Evolutionary conservation across 2,329 filamentous ascomycete genomes (phyloP).

Genomic region (Aspergillus brunneoviolaceus): DNA sequence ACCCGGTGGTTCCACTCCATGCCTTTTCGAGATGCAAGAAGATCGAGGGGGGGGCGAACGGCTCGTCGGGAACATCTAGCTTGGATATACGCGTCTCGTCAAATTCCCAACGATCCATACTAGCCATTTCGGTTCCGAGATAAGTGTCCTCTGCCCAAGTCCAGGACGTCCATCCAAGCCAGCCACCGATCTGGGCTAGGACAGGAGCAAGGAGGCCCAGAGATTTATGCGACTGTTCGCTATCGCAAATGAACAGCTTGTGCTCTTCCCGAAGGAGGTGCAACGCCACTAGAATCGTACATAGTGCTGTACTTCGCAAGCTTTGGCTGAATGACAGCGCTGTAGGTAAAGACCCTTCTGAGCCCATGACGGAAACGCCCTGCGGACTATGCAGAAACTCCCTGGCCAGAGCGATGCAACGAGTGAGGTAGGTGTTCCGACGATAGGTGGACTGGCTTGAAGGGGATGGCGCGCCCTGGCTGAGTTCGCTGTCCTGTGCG

Average conservation of each 20-base stretch:
- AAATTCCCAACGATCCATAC: constrained; percentile 55
- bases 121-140: constrained; percentile 61
- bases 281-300: constrained; percentile 69
- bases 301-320: constrained; percentile 61
- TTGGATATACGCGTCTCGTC: constrained; percentile 52
- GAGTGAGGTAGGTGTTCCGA: constrained; percentile 45
- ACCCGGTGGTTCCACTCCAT: constrained; percentile 31
- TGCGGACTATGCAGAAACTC: constrained; percentile 63
- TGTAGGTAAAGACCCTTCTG: constrained; percentile 66
- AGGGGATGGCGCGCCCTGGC: constrained; percentile 22
- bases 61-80: constrained; percentile 48
- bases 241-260: constrained; percentile 68
- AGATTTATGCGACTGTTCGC: constrained; percentile 48
- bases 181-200: constrained; percentile 75
- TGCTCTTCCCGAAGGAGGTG: constrained; percentile 88
- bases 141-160: constrained; percentile 51
- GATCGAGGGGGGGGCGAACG: constrained; percentile 59
- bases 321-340: constrained; percentile 54
- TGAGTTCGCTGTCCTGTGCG: constrained; percentile 27
- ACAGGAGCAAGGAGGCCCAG: constrained; percentile 64
- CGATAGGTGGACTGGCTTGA: constrained; percentile 30
- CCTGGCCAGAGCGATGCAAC: constrained; percentile 58
- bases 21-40: constrained; percentile 55
- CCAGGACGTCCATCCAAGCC: constrained; percentile 75
- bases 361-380: constrained; percentile 57